phyloP scores from a whole-genome alignment of 1,139 yeast genomes.

The Saccharomyces hybrid region DNA sequence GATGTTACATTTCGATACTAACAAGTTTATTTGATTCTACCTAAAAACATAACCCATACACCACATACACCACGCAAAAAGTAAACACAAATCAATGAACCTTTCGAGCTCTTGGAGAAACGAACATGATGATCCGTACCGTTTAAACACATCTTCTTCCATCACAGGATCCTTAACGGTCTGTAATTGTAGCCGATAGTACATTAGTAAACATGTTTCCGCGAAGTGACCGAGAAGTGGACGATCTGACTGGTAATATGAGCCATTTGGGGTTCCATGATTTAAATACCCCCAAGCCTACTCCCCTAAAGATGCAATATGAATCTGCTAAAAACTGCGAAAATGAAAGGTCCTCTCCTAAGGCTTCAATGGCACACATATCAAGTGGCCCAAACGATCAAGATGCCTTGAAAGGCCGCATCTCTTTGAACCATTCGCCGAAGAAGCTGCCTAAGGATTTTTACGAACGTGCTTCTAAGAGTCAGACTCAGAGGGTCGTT shows the following conservation, averaged over 20 bases:
- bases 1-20: background rate
- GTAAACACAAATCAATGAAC: background rate
- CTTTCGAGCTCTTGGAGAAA: background rate
- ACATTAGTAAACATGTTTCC: conserved; percentile 16
- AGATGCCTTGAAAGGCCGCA: background rate
- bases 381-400: background rate
- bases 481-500: conserved; percentile 78
- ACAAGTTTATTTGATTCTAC: too few species aligned
- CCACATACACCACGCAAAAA: background rate
- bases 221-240: conserved; percentile 26
- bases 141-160: background rate
- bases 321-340: background rate
- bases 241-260: conserved; percentile 31
- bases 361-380: background rate
- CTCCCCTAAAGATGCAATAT: background rate
- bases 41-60: background rate
- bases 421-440: conserved; percentile 28
- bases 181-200: background rate
- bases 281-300: background rate
- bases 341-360: background rate
- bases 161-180: too few species aligned
- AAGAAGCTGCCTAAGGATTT: conserved; percentile 45
- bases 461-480: conserved; percentile 53
- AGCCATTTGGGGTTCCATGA: conserved; percentile 27
- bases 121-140: background rate